Percentiles rank a stretch among this genome's conserved stretches.
Conservation (phyloP, 805 yeast genomes). For the Jamesozyma spencerorum region DNA sequence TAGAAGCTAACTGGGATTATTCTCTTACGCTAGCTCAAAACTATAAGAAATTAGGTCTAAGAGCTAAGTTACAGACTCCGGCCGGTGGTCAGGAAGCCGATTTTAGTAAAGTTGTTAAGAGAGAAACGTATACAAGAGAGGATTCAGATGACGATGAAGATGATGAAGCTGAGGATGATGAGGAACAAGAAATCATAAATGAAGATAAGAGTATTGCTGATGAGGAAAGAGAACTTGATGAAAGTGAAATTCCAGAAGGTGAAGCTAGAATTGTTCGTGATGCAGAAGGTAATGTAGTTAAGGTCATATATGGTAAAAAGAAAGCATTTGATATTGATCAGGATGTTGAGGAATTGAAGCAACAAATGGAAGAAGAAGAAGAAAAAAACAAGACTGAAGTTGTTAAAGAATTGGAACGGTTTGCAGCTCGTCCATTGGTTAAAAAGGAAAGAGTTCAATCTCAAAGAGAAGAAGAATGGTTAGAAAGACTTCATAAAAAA, state of each 20-base stretch:
- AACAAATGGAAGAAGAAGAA: conserved; percentile 16
- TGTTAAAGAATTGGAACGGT: conserved; percentile 58
- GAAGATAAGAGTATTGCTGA: conserved; percentile 8
- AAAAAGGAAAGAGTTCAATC: conserved; percentile 49
- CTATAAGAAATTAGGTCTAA: conserved; percentile 72
- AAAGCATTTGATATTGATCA: conserved; percentile 30
- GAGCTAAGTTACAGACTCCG: conserved; percentile 51
- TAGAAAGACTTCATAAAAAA: conserved; percentile 51
- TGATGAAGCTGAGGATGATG: conserved; percentile 27
- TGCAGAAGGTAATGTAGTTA: conserved; percentile 53
- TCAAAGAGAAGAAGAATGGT: conserved; percentile 70
- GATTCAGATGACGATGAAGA: conserved; percentile 31
- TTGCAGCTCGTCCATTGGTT: conserved; percentile 36
- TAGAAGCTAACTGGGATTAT: conserved; percentile 86
- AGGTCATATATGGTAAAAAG: conserved; percentile 64
- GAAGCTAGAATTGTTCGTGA: conserved; percentile 71
- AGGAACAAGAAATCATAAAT: conserved; percentile 5
- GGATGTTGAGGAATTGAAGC: conserved; percentile 25
- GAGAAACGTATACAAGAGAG: conserved; percentile 28
- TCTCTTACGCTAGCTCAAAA: conserved; percentile 75
- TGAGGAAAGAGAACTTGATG: conserved; percentile 27
- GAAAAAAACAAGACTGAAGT: conserved; percentile 40
- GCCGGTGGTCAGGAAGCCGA: conserved; percentile 78
- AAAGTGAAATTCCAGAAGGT: conserved; percentile 59
- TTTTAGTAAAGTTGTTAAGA: conserved; percentile 33